Evolutionary conservation across 345 rosid species (phyloP), one percentile per base, ranked within the genome.

Genomic region (Boechera retrofracta): DNA sequence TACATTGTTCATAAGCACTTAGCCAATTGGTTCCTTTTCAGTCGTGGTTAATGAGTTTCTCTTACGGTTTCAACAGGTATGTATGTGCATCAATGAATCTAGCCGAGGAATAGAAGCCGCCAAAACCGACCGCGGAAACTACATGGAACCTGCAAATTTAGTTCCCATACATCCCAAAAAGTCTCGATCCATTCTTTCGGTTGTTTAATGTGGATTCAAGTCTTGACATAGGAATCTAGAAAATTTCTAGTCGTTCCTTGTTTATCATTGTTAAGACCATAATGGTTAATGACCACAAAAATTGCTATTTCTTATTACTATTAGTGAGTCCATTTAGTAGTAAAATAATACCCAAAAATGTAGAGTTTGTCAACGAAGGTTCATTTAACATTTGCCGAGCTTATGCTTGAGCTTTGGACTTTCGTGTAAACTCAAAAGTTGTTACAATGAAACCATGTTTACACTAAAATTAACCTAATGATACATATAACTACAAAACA

Each of bases 31-130:
- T 5, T 10, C 0, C 6, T 26, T 54, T 11, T 28, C 33, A 5
- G 9, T 32, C 1, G 7, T 58, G 42, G 1, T 58, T 33, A 59
- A 59, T 35, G 45, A 1, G 45, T 36, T 8, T 59, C 2, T n/a
- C 7, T 16, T 59, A 35, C 7, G 0, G 42, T 16, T 35, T 18
- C 7, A 36, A 59, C 4, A 59, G 64, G 64, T 59, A 9, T 59
- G 64, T 59, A 5, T 59, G 64, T 16, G 64, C 64, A 10, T 59
- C 64, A 2, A 59, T 59, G 64, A 59, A 59, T 59, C 29, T 59
- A 59, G 64, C 45, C 2, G 64, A 59, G 45, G 64, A 59, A 35
- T 16, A 36, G 64, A 59, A 59, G 45, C 10, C 64, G 13, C 64
- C 64, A 5, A 59, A 59, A 24, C 45, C 36, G 65, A 60, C 47